A percentile compares a stretch with the other conserved stretches of the same genome.
These are phyloP conservation scores for Globisporangium perplexum DNA, from an alignment of 352 stramenopile genomes.

Conservation along the genomic window DNA sequence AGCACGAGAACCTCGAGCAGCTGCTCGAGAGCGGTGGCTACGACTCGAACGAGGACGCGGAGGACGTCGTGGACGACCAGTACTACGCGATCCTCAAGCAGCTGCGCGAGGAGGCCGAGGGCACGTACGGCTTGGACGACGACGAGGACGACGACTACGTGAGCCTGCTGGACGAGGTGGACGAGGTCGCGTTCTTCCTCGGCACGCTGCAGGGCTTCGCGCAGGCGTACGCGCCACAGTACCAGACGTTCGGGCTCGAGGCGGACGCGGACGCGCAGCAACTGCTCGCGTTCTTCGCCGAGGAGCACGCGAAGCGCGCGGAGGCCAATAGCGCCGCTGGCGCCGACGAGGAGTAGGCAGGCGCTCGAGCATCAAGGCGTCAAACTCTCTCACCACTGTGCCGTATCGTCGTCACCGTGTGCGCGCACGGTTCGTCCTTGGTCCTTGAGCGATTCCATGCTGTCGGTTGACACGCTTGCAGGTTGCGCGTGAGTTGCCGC, in stretches of 20 bases:
- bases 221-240: slow-evolving; percentile 43
- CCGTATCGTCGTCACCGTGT: no score
- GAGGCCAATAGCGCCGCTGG: slow-evolving; percentile 18
- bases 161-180: slow-evolving; percentile 90
- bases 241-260: slow-evolving; percentile 57
- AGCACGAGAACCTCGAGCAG: slow-evolving; percentile 72
- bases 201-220: slow-evolving; percentile 79
- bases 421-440: no score
- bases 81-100: slow-evolving; percentile 93
- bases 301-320: slow-evolving; percentile 41
- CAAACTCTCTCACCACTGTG: no score
- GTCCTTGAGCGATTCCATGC: no score
- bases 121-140: slow-evolving; percentile 61
- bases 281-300: slow-evolving; percentile 46
- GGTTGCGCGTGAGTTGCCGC: no score
- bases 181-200: slow-evolving; percentile 91
- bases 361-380: no score
- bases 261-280: slow-evolving; percentile 54
- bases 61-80: slow-evolving; percentile 92
- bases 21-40: slow-evolving; percentile 91
- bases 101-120: slow-evolving; percentile 84
- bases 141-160: slow-evolving; percentile 94
- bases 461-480: no score
- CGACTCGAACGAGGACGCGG: slow-evolving; percentile 81
- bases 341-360: not conserved